Percentiles rank a stretch among this genome's conserved stretches.
These are phyloP conservation scores for Odontarrhena argentea DNA, from an alignment of 345 rosid genomes.

Conservation along the genomic window DNA sequence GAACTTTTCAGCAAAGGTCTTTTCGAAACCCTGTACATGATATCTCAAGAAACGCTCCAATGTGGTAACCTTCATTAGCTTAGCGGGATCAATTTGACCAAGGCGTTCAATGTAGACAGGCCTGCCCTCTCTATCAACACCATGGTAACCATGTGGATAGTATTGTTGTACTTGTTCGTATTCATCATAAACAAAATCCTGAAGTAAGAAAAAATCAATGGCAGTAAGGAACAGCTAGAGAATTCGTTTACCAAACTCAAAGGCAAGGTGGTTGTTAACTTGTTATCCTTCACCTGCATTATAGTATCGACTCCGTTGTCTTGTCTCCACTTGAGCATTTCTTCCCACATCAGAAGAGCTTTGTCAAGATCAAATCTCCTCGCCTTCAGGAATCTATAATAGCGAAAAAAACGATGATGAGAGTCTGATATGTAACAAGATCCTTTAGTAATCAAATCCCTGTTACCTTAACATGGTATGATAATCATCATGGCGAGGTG, in stretches of 20 bases:
- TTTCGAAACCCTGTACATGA: conserved; percentile 93
- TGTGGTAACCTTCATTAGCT: conserved; percentile 79
- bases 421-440: not conserved
- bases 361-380: conserved; percentile 81
- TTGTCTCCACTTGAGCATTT: conserved; percentile 90
- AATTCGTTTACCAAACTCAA: conserved; percentile 26
- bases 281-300: conserved; percentile 60
- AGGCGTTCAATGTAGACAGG: conserved; percentile 89
- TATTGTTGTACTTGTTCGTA: conserved; percentile 70
- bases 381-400: conserved; percentile 80
- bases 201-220: conserved; percentile 25
- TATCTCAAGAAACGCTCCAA: conserved; percentile 86
- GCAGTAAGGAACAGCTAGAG: conserved; percentile 23
- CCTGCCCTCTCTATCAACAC: conserved; percentile 82
- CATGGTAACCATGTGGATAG: conserved; percentile 98
- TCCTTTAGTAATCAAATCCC: not conserved
- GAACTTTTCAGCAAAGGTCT: conserved; percentile 81
- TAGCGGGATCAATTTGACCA: conserved; percentile 75
- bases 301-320: conserved; percentile 75
- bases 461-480: conserved; percentile 85
- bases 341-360: conserved; percentile 90
- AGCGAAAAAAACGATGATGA: not conserved
- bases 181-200: conserved; percentile 93
- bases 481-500: conserved; percentile 75
- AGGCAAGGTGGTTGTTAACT: conserved; percentile 15